A percentile compares a stretch with the other conserved stretches of the same genome.
phyloP scores from a whole-genome alignment of 495 filamentous ascomycete species.

The Cudoniella acicularis region DNA sequence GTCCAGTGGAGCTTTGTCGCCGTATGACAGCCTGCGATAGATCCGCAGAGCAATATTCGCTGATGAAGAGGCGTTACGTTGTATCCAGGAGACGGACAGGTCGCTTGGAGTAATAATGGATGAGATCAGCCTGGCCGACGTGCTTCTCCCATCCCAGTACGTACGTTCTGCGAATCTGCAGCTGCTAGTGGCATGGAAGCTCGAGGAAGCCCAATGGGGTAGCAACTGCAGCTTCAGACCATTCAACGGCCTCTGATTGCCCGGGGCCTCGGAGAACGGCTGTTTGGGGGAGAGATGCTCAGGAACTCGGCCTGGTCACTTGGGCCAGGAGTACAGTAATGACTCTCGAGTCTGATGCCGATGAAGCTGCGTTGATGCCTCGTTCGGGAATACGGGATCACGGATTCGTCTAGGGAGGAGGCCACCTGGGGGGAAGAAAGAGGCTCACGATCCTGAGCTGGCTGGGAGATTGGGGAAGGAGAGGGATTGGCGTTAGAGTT shows the following conservation, averaged over 20 bases:
- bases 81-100: background rate
- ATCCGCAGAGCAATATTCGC: background rate
- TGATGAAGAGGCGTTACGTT: background rate
- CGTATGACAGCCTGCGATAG: conserved; percentile 1
- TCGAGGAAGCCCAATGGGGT: background rate
- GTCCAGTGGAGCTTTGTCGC: background rate
- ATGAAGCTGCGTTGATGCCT: background rate
- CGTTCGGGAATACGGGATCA: background rate
- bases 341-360: background rate
- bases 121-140: conserved; percentile 3
- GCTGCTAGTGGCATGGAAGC: background rate
- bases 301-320: too few species aligned
- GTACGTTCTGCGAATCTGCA: too few species aligned
- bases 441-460: too few species aligned
- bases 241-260: too few species aligned
- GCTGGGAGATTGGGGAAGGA: too few species aligned
- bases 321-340: too few species aligned
- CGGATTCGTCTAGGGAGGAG: background rate
- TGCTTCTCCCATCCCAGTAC: background rate
- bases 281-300: background rate
- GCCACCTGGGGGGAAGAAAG: background rate
- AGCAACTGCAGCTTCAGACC: background rate
- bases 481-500: too few species aligned
- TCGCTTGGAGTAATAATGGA: conserved; percentile 1
- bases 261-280: too few species aligned